A percentile compares a stretch with the other conserved stretches of the same genome.
These are phyloP conservation scores for Spergularia bocconei DNA, from an alignment of 148 eudicot genomes.

Conservation along the genomic window DNA sequence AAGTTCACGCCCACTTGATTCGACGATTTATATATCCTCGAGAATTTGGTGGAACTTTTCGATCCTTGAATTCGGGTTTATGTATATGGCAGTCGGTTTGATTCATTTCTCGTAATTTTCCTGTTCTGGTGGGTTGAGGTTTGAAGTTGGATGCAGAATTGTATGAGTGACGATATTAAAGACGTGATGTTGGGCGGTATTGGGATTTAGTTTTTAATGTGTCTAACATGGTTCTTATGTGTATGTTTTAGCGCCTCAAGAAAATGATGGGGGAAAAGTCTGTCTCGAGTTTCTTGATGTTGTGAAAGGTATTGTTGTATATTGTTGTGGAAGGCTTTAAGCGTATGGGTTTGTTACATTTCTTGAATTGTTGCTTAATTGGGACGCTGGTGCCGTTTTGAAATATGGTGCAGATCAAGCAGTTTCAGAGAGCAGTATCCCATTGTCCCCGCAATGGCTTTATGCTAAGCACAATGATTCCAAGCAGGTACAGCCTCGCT, in stretches of 20 bases:
- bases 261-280: conserved; percentile 56
- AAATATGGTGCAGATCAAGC: conserved; percentile 56
- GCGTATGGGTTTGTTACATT: not conserved
- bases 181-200: not conserved
- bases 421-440: conserved; percentile 77
- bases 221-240: conserved; percentile 7
- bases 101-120: too few relatives aligned
- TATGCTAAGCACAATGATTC: conserved; percentile 71
- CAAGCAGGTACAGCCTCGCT: conserved; percentile 52
- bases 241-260: conserved; percentile 37
- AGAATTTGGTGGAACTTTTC: too few relatives aligned
- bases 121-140: too few relatives aligned
- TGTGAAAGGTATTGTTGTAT: conserved; percentile 53
- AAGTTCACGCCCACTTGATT: too few relatives aligned
- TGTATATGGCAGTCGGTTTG: too few relatives aligned
- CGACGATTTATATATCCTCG: too few relatives aligned
- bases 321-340: not conserved
- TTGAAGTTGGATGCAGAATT: too few relatives aligned
- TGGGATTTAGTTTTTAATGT: not conserved
- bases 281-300: conserved; percentile 58
- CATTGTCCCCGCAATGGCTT: conserved; percentile 98
- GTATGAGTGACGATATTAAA: not conserved
- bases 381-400: not conserved
- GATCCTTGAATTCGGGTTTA: too few relatives aligned
- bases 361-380: not conserved